Base-by-base conservation (phyloP, 108 stramenopile species). In the Skeletonema grethae region DNA sequence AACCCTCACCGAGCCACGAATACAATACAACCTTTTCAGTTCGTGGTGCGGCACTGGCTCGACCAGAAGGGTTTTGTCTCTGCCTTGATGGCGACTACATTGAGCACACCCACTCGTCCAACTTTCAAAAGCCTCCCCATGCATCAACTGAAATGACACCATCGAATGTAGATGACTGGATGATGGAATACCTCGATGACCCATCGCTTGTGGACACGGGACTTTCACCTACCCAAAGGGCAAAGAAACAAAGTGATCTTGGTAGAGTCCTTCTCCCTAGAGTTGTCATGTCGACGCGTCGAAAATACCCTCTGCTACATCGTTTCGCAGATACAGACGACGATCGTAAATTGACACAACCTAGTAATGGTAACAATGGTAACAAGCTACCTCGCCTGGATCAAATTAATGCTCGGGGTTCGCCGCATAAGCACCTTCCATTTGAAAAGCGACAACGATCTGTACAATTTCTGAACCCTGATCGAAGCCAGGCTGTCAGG, bases 61-160 rank as follows among this genome's bases (percentile, higher is more conserved):
- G 89, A 3, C 87, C 90, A 12, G 90, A 94, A 66, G 88, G 93
- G 25, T 94, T 84, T 61, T 94, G 90, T 65, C 61, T 90, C 28
- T 90, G 89, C 57, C 73, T 87, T 79, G 86, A 89, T 32, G 30
- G 63, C 25, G 80, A 84, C 64, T 72, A 75, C 63, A 70, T 69
- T 35, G 36, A 50, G 32, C 46, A 29, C 29, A 25, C 59, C 12
- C 43, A 58, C 45, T 57, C 72, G 12, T 24, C 57, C 1, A 36
- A 29, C 41, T 38, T 46, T 69, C 45, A 39, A 58, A 24, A 57
- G 67, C 67, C 67, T 36, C 15, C 67, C 4, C 56, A 57, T 67
- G 35, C 46, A 18, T 15, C 48, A 20, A 34, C 16, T 24, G 65
- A 70, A 39, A n/a, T 28, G 36, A 36, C 45, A 15, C 50, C 48